Evolutionary conservation across 2,329 filamentous ascomycete species (phyloP).

Genomic region (Penicillium hordei): DNA sequence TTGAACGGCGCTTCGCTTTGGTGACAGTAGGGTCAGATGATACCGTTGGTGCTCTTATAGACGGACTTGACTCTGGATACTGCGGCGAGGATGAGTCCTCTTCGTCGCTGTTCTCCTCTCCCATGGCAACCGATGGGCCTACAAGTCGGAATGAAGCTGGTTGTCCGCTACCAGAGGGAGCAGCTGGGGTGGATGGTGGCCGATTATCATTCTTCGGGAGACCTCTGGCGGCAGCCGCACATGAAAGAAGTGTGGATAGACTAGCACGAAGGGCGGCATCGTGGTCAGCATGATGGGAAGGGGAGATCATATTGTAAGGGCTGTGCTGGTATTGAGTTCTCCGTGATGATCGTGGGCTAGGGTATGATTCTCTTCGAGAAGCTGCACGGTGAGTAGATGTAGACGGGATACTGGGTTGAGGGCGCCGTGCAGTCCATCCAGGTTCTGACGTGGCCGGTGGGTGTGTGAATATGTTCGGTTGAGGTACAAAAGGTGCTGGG

Average conservation of each 20-base stretch:
- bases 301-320: slow-evolving; percentile 68
- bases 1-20: slow-evolving; percentile 36
- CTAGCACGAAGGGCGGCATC: slow-evolving; percentile 90
- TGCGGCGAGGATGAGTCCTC: slow-evolving; percentile 18
- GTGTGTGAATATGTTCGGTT: slow-evolving; percentile 90
- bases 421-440: slow-evolving; percentile 45
- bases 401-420: slow-evolving; percentile 49
- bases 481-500: slow-evolving; percentile 67
- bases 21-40: slow-evolving; percentile 14
- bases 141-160: slow-evolving; percentile 59
- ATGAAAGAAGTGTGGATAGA: slow-evolving; percentile 93
- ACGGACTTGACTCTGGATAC: slow-evolving; percentile 20
- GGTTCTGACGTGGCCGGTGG: slow-evolving; percentile 61
- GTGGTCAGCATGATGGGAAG: slow-evolving; percentile 79
- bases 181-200: slow-evolving; percentile 21
- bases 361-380: slow-evolving; percentile 42
- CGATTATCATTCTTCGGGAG: slow-evolving; percentile 61
- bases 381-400: slow-evolving; percentile 36
- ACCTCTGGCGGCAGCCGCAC: slow-evolving; percentile 82
- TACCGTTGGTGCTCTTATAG: slow-evolving; percentile 23
- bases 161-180: slow-evolving; percentile 37
- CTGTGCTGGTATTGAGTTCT: slow-evolving; percentile 49
- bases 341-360: slow-evolving; percentile 35
- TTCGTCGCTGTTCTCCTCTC: slow-evolving; percentile 39
- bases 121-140: slow-evolving; percentile 58